phyloP scores from a whole-genome alignment of 2,329 filamentous ascomycete genomes.

The Aspergillus awamori region DNA sequence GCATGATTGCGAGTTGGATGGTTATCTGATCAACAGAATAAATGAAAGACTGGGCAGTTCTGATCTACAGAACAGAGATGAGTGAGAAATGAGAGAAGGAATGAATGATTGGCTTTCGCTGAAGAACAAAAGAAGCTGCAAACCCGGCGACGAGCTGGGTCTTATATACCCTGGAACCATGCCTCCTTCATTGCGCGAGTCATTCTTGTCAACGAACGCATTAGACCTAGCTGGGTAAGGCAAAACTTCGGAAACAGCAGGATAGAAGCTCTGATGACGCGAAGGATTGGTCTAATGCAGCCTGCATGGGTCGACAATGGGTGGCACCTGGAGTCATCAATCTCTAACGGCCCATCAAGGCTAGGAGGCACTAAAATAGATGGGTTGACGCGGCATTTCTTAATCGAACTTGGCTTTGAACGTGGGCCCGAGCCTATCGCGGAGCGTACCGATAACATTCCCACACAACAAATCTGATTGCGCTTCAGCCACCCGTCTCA shows the following conservation, averaged over 20 bases:
- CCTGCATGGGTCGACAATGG: neutral
- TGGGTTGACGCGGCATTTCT: constrained; percentile 10
- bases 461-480: neutral
- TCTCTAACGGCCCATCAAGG: neutral
- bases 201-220: too few species aligned
- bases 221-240: neutral
- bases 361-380: neutral
- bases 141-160: neutral
- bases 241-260: neutral
- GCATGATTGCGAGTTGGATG: constrained; percentile 5
- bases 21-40: constrained; percentile 10
- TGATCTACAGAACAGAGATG: constrained; percentile 10
- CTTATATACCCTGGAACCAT: neutral
- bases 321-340: neutral
- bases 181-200: neutral
- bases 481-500: constrained; percentile 1
- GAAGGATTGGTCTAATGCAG: neutral
- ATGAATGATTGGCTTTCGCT: constrained; percentile 5
- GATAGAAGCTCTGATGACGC: neutral
- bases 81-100: neutral
- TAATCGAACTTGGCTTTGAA: constrained; percentile 10
- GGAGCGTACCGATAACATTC: neutral
- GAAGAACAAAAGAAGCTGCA: neutral
- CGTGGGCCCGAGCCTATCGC: constrained; percentile 2
- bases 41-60: constrained; percentile 4